Percentiles rank a stretch among this genome's conserved stretches.
Evolutionary conservation across 805 yeast species (phyloP).

Genomic region (Blastobotrys attinorum): DNA sequence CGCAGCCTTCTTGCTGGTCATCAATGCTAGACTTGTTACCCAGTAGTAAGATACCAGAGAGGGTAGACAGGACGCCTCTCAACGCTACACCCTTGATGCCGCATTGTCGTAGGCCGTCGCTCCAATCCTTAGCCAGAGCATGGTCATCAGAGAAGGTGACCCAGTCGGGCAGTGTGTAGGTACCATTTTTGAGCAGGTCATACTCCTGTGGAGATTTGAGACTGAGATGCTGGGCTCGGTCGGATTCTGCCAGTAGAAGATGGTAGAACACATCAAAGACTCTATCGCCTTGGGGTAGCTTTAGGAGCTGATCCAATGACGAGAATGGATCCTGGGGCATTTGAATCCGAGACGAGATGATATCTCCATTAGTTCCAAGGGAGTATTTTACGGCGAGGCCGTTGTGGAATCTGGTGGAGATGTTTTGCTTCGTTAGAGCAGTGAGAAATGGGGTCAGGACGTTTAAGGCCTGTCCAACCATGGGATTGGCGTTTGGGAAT

Average conservation of each 20-base stretch:
- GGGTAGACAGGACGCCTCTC: constrained; percentile 27
- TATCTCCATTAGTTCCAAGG: constrained; percentile 25
- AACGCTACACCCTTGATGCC: constrained; percentile 28
- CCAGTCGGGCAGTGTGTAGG: constrained; percentile 29
- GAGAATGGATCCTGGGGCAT: constrained; percentile 25
- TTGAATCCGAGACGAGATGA: constrained; percentile 26
- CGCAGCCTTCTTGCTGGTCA: constrained; percentile 35
- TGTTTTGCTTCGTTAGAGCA: constrained; percentile 29
- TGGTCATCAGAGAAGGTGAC: constrained; percentile 31
- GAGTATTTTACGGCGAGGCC: constrained; percentile 27
- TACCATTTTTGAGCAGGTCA: constrained; percentile 24
- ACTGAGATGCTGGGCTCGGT: constrained; percentile 23
- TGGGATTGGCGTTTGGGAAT: constrained; percentile 30
- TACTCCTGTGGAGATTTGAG: constrained; percentile 26
- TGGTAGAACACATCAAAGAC: constrained; percentile 33
- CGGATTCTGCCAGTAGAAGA: constrained; percentile 26
- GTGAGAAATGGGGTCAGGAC: constrained; percentile 33
- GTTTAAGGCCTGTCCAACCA: constrained; percentile 28
- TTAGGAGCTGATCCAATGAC: constrained; percentile 26
- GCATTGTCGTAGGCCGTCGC: constrained; percentile 29
- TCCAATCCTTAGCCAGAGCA: constrained; percentile 35
- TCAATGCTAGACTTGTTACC: constrained; percentile 26
- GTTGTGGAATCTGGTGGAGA: constrained; percentile 28
- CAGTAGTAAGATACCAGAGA: constrained; percentile 33
- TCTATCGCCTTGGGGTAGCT: constrained; percentile 23